Evolutionary conservation across 148 eudicot genomes (phyloP), one percentile per base, ranked within the genome.

Genomic region (Chenopodium suecicum): DNA sequence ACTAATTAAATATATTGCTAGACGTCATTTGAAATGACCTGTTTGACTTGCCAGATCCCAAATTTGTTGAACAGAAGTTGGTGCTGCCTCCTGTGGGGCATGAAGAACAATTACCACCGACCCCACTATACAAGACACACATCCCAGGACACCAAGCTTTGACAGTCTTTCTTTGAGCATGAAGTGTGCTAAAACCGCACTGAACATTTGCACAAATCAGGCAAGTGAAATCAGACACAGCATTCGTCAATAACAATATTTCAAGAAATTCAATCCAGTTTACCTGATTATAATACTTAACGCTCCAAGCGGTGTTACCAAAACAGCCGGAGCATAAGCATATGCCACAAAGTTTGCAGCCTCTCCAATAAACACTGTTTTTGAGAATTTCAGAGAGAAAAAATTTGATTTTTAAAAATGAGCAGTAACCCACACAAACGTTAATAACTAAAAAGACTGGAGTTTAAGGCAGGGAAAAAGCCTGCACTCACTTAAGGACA

Each of bases 261-360:
- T 22, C 14, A 54, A 78, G 62, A 74, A 22, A 86, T 52, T n/a
- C 75, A 64, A 64, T 56, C 54, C 47, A 76, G n/a, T 20, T 78
- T 84, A 95, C 98, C 98, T 95, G 25, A 95, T 89, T 70, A 95
- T 95, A 74, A 95, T 95, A 86, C 98, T 95, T 74, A 95, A 82
- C 73, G 98, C 98, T 81, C 98, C 98, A 76, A 93, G 98, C 71
- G 98, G 98, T 70, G 98, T 95, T 78, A 95, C 98, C 54, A 95
- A 91, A 81, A 95, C 91, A n/a, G 98, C 98, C 11, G 98, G 98
- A 83, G 98, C 98, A 89, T 84, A 95, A 68, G 87, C 92, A 84
- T 95, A 95, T 70, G 98, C 98, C 78, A 92, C 97, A 83, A 93
- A 95, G 81, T 95, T 95, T 44, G 98, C 97, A 31, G 83, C 88